Base-by-base conservation (phyloP, 2,329 filamentous ascomycete species). In the Penicillium decumbens region DNA sequence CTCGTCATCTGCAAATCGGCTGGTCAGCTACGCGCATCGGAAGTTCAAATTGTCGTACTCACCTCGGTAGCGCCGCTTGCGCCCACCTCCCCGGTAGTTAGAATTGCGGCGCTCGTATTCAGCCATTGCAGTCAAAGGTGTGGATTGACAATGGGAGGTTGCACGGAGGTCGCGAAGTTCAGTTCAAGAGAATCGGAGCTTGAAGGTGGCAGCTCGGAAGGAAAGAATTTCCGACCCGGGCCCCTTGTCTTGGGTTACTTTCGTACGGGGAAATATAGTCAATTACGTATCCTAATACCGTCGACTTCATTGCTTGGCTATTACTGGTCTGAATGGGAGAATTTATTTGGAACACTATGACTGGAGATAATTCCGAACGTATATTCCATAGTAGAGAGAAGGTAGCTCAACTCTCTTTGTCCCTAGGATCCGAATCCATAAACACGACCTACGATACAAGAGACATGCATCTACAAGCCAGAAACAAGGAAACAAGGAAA, bases 61-160 rank as follows among this genome's bases (percentile, higher is more conserved):
- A 91, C 89, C 89, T 87, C 88, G 80, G 66, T 84, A 86, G 66
- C 89, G 81, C 63, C 87, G 80, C 74, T 95, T 95, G 69, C 87
- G 83, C 58, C 68, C 65, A 51, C 67, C 68, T 61, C 65, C 64
- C 45, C 66, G 77, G 64, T 79, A 72, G 53, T 80, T 75, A 50
- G 80, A 75, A 51, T 76, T 68, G 49, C 79, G 79, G 66, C 84
- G 71, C 55, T 80, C 77, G 61, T 77, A 75, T 54, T 81, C 79
- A 47, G 76, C 75, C 79, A 81, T 55, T 45, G 27, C 52, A 50
- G 41, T 38, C 41, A 44, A 35, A 25, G 27, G 39, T 35, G 20
- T 41, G 45, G 44, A 33, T 37, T 41, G 29, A 48, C 41, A 51
- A 45, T 51, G 47, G 32, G 32, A 25, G 41, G 33, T 43, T 50